phyloP scores from a whole-genome alignment of 192 early-diverging fungal genomes.

The Coemansia aciculifera region DNA sequence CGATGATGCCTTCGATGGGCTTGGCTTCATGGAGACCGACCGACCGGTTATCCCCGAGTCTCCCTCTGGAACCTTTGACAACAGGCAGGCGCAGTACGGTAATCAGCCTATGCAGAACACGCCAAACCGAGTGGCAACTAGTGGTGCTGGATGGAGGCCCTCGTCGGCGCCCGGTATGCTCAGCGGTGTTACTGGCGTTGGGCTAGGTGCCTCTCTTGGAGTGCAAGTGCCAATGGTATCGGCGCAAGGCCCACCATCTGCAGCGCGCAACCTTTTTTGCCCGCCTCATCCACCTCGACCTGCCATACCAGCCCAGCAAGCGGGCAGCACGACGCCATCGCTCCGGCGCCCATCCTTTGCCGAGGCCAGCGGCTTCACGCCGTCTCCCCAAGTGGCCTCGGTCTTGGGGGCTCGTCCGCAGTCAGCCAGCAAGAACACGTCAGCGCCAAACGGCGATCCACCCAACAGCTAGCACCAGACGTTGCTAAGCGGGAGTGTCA shows the following conservation, averaged over 20 bases:
- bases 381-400: slow-evolving; percentile 12
- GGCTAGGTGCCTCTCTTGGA: background rate
- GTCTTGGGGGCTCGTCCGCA: background rate
- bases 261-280: slow-evolving; percentile 28
- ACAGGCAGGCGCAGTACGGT: slow-evolving; percentile 6
- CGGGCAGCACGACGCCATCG: slow-evolving; percentile 4
- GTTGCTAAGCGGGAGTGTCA: background rate
- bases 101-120: slow-evolving; percentile 8
- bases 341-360: slow-evolving; percentile 37
- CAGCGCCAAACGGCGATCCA: background rate
- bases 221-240: background rate
- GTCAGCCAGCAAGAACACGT: slow-evolving; percentile 1
- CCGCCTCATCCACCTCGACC: slow-evolving; percentile 6
- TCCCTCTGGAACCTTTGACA: slow-evolving; percentile 12
- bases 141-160: background rate
- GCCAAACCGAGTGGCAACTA: slow-evolving; percentile 5
- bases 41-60: slow-evolving; percentile 40
- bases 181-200: background rate
- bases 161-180: background rate
- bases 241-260: background rate
- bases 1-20: slow-evolving; percentile 17
- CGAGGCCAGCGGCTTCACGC: slow-evolving; percentile 29
- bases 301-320: background rate
- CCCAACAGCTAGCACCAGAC: background rate
- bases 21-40: slow-evolving; percentile 43